Percentiles rank a stretch among this genome's conserved stretches.
phyloP scores from a whole-genome alignment of 2,329 filamentous ascomycete species.

The Curvularia spicifera region DNA sequence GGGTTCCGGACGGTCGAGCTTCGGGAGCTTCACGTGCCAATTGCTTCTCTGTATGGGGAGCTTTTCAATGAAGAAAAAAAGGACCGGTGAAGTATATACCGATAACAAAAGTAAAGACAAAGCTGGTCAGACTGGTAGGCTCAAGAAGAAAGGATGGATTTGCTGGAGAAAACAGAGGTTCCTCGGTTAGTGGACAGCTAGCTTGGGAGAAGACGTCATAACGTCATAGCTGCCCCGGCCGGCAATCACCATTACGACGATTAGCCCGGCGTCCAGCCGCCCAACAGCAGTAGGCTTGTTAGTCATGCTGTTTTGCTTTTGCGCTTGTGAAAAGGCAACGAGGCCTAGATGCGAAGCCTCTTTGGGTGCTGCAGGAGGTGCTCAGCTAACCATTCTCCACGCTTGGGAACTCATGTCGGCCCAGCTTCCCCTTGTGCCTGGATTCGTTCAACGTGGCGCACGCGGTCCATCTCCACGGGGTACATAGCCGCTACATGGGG shows the following conservation, averaged over 20 bases:
- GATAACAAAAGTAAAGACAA: not conserved
- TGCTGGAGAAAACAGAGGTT: conserved; percentile 18
- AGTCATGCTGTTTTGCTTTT: conserved; percentile 12
- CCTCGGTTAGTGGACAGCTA: conserved; percentile 18
- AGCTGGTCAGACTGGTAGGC: conserved; percentile 4
- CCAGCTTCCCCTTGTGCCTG: conserved; percentile 13
- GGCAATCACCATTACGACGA: conserved; percentile 20
- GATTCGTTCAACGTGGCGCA: not conserved
- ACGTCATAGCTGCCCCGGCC: conserved; percentile 12
- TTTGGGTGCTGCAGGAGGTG: conserved; percentile 1
- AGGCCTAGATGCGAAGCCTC: conserved; percentile 5
- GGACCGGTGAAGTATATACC: conserved; percentile 2
- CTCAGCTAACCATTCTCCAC: conserved; percentile 3
- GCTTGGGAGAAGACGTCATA: conserved; percentile 15
- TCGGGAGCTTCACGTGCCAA: conserved; percentile 2
- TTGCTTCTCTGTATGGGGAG: not conserved
- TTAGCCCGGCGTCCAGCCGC: conserved; percentile 4
- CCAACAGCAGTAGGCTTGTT: conserved; percentile 9
- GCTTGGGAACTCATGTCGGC: conserved; percentile 2
- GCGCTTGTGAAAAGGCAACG: not conserved
- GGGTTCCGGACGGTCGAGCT: conserved; percentile 6
- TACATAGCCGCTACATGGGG: not conserved
- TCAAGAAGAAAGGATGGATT: conserved; percentile 7
- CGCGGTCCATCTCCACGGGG: conserved; percentile 5
- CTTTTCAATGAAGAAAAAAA: not conserved